Conservation (phyloP, 768 basidiomycete genomes). For the Rubroboletus satanas region DNA sequence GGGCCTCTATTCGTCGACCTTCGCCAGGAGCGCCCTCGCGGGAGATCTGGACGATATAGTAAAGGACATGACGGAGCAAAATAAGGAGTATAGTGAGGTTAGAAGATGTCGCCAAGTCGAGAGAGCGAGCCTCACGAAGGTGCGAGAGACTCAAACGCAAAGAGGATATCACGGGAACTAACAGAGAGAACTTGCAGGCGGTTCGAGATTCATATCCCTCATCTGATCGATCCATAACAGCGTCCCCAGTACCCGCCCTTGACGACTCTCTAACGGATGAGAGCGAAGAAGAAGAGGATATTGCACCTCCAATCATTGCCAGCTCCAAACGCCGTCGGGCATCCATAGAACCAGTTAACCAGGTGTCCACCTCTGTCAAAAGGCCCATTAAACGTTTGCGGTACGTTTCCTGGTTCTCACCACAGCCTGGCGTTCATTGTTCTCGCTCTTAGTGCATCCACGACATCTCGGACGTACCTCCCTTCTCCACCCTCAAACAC, state of each 20-base stretch:
- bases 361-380: not conserved
- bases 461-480: not conserved
- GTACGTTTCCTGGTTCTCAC: slow-evolving; percentile 1
- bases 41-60: slow-evolving; percentile 28
- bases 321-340: slow-evolving; percentile 22
- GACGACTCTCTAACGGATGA: slow-evolving; percentile 6
- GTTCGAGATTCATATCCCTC: slow-evolving; percentile 15
- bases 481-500: slow-evolving; percentile 16
- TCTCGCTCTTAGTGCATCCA: not conserved
- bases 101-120: not conserved
- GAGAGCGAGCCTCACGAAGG: not conserved
- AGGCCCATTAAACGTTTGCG: slow-evolving; percentile 23
- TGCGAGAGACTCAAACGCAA: not conserved
- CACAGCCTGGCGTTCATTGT: rapidly evolving
- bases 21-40: slow-evolving; percentile 27
- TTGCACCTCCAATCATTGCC: slow-evolving; percentile 9
- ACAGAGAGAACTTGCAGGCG: not conserved
- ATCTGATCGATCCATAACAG: slow-evolving; percentile 2
- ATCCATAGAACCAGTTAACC: not conserved
- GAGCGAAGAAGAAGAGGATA: slow-evolving; percentile 17
- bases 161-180: not conserved
- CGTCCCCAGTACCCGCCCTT: slow-evolving; percentile 11
- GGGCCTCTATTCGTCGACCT: slow-evolving; percentile 28
- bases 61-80: slow-evolving; percentile 24
- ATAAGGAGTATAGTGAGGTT: not conserved